Evolutionary conservation across 2,329 filamentous ascomycete genomes (phyloP).

Genomic region (Atkinsonella texensis): DNA sequence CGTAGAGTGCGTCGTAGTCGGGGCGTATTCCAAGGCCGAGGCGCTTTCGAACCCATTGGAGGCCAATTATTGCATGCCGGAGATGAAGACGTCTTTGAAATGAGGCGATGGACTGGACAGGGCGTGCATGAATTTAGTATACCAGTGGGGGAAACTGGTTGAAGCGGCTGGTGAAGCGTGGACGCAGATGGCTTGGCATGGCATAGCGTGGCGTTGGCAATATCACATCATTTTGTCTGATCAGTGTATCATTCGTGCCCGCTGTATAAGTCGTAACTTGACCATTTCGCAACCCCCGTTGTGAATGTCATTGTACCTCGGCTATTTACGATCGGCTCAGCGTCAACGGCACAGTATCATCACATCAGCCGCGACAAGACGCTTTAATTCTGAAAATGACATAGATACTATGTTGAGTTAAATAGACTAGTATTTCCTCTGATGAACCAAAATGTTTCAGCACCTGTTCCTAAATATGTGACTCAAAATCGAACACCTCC

Average conservation of each 20-base stretch:
- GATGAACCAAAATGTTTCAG: not conserved
- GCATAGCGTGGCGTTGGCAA: constrained; percentile 25
- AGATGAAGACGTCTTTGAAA: too few relatives aligned
- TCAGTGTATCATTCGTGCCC: not conserved
- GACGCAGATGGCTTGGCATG: not conserved
- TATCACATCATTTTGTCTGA: constrained; percentile 7
- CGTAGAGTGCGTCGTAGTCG: not conserved
- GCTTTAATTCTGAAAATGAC: too few relatives aligned
- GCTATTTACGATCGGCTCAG: too few relatives aligned
- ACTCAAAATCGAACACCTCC: not conserved
- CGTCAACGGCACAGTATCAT: too few relatives aligned
- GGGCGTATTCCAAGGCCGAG: not conserved
- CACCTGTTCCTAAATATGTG: not conserved
- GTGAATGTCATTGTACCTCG: too few relatives aligned
- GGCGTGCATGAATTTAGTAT: too few relatives aligned
- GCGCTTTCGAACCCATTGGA: not conserved
- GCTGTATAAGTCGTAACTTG: not conserved
- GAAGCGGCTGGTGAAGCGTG: not conserved
- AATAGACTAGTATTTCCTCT: too few relatives aligned
- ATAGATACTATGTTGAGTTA: too few relatives aligned
- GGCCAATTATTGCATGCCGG: not conserved
- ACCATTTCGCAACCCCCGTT: not conserved
- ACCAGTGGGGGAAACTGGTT: too few relatives aligned
- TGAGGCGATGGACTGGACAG: too few relatives aligned
- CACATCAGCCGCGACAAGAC: too few relatives aligned